A percentile compares a stretch with the other conserved stretches of the same genome.
Evolutionary conservation across 495 filamentous ascomycete genomes (phyloP).

Genomic region (Penicillium herquei): DNA sequence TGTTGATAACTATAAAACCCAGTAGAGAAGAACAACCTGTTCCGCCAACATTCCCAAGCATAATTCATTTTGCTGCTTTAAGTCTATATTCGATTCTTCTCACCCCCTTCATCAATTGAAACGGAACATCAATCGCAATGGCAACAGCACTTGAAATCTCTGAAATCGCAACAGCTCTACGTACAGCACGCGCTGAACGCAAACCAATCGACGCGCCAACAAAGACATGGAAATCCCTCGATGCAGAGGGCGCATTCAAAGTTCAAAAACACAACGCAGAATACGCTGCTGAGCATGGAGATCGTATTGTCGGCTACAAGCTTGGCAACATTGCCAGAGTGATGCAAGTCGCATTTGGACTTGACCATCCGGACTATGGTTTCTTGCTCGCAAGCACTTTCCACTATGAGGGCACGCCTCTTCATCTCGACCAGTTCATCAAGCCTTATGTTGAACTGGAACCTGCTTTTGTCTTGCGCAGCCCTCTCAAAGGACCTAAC

Average conservation of each 20-base stretch:
- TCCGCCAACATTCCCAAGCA: no score
- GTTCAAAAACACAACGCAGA: constrained; percentile 14
- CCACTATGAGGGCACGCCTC: constrained; percentile 14
- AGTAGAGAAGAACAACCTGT: no score
- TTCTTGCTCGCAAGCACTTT: constrained; percentile 22
- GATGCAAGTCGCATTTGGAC: constrained; percentile 21
- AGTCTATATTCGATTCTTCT: no score
- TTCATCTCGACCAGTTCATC: constrained; percentile 15
- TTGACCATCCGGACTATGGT: constrained; percentile 23
- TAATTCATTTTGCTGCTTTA: no score
- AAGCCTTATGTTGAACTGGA: constrained; percentile 24
- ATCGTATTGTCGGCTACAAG: constrained; percentile 22
- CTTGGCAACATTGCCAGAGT: constrained; percentile 27
- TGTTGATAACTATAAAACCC: no score
- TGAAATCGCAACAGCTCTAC: constrained; percentile 12
- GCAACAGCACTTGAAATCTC: no score
- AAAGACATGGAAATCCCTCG: constrained; percentile 17
- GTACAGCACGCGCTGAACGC: constrained; percentile 6
- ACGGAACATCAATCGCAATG: no score
- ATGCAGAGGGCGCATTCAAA: constrained; percentile 17
- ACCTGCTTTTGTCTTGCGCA: constrained; percentile 18
- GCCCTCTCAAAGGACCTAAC: constrained; percentile 14
- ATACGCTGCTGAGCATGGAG: constrained; percentile 13
- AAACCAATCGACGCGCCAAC: constrained; percentile 16
- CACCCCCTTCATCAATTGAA: no score